Evolutionary conservation across 805 yeast species (phyloP).

Genomic region (Candida sonorensis): DNA sequence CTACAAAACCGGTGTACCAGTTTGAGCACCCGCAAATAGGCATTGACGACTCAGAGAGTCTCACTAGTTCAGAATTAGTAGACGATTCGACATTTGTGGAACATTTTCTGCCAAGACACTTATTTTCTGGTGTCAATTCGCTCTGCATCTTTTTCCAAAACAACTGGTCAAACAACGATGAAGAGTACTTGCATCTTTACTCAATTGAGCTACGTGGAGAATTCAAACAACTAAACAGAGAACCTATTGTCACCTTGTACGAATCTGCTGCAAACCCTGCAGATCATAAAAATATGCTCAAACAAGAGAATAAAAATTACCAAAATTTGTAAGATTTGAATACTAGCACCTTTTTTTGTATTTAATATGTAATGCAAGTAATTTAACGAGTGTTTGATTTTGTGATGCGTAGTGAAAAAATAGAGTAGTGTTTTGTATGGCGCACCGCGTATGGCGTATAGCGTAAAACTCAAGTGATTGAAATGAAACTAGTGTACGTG

Average conservation of each 20-base stretch:
- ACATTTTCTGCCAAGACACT: conserved; percentile 70
- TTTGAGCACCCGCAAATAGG: conserved; percentile 66
- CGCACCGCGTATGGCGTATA: no score
- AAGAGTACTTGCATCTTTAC: conserved; percentile 50
- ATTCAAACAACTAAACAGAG: conserved; percentile 44
- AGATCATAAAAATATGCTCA: conserved; percentile 54
- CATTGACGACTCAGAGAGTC: conserved; percentile 23
- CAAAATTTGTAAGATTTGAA: conserved; percentile 8
- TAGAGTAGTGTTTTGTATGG: no score
- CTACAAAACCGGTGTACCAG: conserved; percentile 40
- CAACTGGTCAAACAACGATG: conserved; percentile 58
- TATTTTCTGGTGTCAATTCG: conserved; percentile 62
- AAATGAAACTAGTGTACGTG: no score
- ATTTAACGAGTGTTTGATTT: not conserved
- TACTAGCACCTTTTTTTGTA: no score
- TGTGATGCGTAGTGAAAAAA: no score
- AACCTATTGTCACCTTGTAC: conserved; percentile 72
- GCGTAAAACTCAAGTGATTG: no score
- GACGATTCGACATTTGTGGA: conserved; percentile 61
- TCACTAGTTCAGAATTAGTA: conserved; percentile 20
- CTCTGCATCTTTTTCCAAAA: conserved; percentile 63
- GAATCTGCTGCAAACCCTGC: conserved; percentile 92
- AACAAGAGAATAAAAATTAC: conserved; percentile 15
- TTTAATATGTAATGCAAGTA: not conserved
- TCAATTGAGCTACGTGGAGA: conserved; percentile 80